Base-by-base conservation (phyloP, 441 rosid genomes). In the Gossypium davidsonii region DNA sequence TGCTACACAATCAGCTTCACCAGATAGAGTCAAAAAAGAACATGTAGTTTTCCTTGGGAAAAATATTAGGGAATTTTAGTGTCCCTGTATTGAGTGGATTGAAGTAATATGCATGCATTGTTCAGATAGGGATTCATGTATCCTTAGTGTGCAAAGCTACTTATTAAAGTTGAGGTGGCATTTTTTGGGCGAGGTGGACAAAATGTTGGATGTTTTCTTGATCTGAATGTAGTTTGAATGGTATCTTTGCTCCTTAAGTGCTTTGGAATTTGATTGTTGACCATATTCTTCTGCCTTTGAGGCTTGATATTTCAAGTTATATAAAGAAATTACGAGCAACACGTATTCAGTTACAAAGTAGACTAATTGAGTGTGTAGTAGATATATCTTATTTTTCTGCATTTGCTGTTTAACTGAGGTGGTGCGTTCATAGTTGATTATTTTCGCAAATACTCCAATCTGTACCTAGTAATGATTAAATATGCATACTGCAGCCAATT, bases 401-500 rank as follows among this genome's bases (percentile, higher is more conserved):
- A 1, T 0, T 15, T 34, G 67, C 14, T 64, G 17, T 42, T 42
- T 20, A 56, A 56, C 59, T 8, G 5, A 55, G 26, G 4, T 56
- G 68, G 9, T 3, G 14, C 49, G 39, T 63, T 6, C 15, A 39
- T 18, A 28, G 58, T 53, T 59, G 37, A 11, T 46, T 12, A 14
- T 20, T 44, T 25, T 20, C 6, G 3, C 26, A 15, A 77, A 69
- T 74, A 56, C 64, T 17, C 34, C 14, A 55, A 20, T 39, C 1
- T 5, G 20, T 7, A 52, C 51, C 0, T 5, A 15, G 23, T 61
- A 18, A 8, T 37, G 56, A 3, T 71, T 72, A 67, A 26, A 65
- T 79, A 2, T 53, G 25, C 48, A 9, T 44, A 20, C 6, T 87
- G 87, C 97, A 94, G 97, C 89, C 99, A 91, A 80, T 84, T 92